A percentile compares a stretch with the other conserved stretches of the same genome.
Evolutionary conservation across 2,329 filamentous ascomycete species (phyloP).

Genomic region (Gnomoniopsis smithogilvyi): DNA sequence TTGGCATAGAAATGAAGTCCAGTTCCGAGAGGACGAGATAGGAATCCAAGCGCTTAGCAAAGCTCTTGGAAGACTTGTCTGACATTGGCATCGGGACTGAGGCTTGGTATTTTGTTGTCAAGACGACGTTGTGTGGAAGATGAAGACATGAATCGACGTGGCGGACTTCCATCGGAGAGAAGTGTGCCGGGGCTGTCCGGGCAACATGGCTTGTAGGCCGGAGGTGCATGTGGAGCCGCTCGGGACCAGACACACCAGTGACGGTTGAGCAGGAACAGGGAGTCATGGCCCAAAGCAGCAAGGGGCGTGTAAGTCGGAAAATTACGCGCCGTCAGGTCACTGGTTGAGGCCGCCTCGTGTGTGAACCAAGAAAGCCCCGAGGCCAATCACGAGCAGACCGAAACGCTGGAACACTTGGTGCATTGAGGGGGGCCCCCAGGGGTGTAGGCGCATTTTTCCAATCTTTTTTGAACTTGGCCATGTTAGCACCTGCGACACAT

Average conservation of each 20-base stretch:
- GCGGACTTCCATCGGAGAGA: not conserved
- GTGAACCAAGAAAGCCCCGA: conserved; percentile 20
- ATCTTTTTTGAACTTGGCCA: not conserved
- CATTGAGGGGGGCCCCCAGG: conserved; percentile 26
- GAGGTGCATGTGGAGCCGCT: not conserved
- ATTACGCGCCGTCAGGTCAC: conserved; percentile 38
- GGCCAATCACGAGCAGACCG: conserved; percentile 34
- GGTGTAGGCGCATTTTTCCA: not conserved
- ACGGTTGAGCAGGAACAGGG: not conserved
- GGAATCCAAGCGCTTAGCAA: not conserved
- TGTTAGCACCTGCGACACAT: conserved; percentile 7
- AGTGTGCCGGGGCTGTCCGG: not conserved
- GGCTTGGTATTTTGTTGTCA: not conserved
- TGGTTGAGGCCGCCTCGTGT: conserved; percentile 29
- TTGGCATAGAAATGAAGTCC: not conserved
- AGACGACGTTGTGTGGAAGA: not conserved
- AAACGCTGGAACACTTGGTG: conserved; percentile 38
- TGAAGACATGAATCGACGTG: not conserved
- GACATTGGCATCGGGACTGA: not conserved
- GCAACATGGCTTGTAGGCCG: not conserved
- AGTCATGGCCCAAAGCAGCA: not conserved
- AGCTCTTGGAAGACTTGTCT: not conserved
- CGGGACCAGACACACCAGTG: not conserved
- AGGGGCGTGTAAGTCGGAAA: conserved; percentile 2
- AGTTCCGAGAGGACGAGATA: not conserved